phyloP scores from a whole-genome alignment of 2,329 filamentous ascomycete species.

The Mollisia scopiformis region DNA sequence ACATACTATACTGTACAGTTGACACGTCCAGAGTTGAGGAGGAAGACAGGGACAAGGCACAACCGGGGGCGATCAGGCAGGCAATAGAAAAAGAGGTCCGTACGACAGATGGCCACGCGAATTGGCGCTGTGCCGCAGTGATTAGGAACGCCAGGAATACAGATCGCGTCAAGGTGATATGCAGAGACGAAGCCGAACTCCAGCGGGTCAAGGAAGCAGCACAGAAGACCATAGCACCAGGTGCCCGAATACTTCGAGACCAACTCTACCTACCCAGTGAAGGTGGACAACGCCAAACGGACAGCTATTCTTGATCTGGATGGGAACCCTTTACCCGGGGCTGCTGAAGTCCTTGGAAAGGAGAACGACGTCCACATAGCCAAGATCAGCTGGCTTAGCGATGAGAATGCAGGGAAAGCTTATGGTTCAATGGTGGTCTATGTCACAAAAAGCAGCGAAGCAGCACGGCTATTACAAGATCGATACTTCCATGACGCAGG shows the following conservation, averaged over 20 bases:
- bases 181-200: constrained; percentile 25
- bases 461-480: too few species aligned
- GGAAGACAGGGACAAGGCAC: not conserved
- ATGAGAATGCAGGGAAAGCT: not conserved
- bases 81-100: not conserved
- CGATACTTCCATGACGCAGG: too few species aligned
- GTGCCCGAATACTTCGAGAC: constrained; percentile 26
- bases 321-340: not conserved
- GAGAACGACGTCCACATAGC: constrained; percentile 7
- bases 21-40: too few species aligned
- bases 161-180: constrained; percentile 20
- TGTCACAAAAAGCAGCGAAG: too few species aligned
- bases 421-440: too few species aligned
- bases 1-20: too few species aligned
- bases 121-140: too few species aligned
- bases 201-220: constrained; percentile 22
- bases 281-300: constrained; percentile 2
- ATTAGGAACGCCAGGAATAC: too few species aligned
- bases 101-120: not conserved
- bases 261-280: constrained; percentile 25
- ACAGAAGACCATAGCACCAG: constrained; percentile 18
- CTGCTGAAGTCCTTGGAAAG: constrained; percentile 1
- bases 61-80: constrained; percentile 2
- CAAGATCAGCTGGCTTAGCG: constrained; percentile 6
- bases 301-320: constrained; percentile 4